Conservation (phyloP, 163 green algal genomes). For the Scenedesmus sp. region DNA sequence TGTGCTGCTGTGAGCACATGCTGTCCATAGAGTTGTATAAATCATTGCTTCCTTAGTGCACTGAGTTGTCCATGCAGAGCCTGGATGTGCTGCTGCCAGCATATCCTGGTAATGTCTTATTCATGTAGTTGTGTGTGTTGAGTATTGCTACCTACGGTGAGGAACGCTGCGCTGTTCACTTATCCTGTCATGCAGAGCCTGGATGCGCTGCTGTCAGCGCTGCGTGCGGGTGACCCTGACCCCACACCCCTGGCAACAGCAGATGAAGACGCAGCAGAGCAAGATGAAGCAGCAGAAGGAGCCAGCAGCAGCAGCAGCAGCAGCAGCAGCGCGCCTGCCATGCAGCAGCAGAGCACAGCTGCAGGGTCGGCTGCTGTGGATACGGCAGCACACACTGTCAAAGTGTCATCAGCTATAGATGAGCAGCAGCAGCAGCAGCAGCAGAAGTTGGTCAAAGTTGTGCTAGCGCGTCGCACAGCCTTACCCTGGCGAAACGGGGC, state of each 20-base stretch:
- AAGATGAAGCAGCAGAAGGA: not conserved
- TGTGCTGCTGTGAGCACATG: too few species aligned
- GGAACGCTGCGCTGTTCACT: not conserved
- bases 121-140: not conserved
- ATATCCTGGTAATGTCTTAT: not conserved
- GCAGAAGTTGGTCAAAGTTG: conserved; percentile 85
- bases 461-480: conserved; percentile 83
- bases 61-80: too few species aligned
- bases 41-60: too few species aligned
- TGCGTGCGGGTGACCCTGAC: conserved; percentile 48
- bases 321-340: not conserved
- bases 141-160: not conserved
- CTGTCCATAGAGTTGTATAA: too few species aligned
- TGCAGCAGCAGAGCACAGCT: conserved; percentile 34
- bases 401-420: not conserved
- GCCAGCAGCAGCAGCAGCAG: conserved; percentile 31
- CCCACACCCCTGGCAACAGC: not conserved
- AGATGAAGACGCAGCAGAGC: not conserved
- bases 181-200: conserved; percentile 63
- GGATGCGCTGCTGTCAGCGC: conserved; percentile 81
- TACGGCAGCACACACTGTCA: conserved; percentile 77
- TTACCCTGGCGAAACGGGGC: conserved; percentile 37
- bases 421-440: conserved; percentile 1
- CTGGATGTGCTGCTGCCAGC: too few species aligned
- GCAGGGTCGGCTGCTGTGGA: not conserved